Conservation (phyloP, 129 eudicot species). For the Chrysanthemum lavandulifolium region DNA sequence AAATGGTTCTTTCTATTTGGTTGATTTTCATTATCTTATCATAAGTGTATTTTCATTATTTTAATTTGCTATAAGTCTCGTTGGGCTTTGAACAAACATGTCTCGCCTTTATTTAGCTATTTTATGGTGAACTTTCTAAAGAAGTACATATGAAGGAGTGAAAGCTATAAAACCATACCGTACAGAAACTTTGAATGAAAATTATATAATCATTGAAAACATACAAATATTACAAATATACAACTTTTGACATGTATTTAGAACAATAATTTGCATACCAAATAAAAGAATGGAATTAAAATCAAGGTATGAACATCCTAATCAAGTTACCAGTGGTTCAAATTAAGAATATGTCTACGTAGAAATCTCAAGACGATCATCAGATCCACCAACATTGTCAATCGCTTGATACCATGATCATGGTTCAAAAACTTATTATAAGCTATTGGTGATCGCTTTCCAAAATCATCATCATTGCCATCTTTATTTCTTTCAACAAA, state of each 20-base stretch:
- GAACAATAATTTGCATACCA: not conserved
- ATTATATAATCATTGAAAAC: not conserved
- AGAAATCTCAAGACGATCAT: constrained; percentile 11
- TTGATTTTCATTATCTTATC: no score
- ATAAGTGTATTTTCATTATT: no score
- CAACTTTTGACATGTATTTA: not conserved
- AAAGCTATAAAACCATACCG: not conserved
- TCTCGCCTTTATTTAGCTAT: no score
- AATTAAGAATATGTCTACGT: constrained; percentile 13
- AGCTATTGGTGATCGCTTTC: not conserved
- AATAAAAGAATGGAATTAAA: not conserved
- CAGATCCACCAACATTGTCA: constrained; percentile 7
- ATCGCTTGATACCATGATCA: constrained; percentile 7
- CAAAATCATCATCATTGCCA: not conserved
- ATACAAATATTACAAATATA: not conserved
- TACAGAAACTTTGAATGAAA: not conserved
- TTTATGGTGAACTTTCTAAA: no score
- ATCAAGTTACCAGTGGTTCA: not conserved
- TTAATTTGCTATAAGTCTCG: no score
- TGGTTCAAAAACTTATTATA: not conserved
- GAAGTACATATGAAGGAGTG: no score
- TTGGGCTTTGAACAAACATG: no score
- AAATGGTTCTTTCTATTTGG: no score
- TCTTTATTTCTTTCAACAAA: not conserved
- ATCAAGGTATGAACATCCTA: not conserved